Evolutionary conservation across 257 asterid species (phyloP), one percentile per base, ranked within the genome.

Genomic region (Thymus mandschuricus): DNA sequence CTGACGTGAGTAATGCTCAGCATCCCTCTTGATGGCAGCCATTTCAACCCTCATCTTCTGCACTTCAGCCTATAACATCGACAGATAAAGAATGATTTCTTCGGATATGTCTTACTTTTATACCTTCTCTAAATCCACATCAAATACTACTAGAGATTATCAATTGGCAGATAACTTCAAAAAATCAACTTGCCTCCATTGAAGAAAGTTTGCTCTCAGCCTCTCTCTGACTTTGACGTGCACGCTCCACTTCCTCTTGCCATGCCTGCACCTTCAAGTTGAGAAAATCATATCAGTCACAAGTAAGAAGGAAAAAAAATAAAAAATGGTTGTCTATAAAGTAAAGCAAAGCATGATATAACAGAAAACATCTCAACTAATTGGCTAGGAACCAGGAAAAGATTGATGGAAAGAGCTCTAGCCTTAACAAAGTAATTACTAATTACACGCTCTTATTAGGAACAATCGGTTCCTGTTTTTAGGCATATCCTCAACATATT

Each of bases 161-260:
- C 63, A 68, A 59, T 35, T 80, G 56, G 50, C 12, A 60, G 77
- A 55, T 10, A 31, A 57, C 34, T 66, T 66, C 29, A 3, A 43
- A n/a, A 46, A 61, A 70, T 35, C 62, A 68, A 79, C 96, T 88
- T 90, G 87, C 99, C 97, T 95, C 99, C 88, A 87, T 85, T 38
- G 92, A 86, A 68, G 98, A 87, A 82, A 90, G 88, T 75, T 90
- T 95, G 82, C 83, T 87, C 82, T 95, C 99, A 75, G 98, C 97
- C 80, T 95, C 99, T 81, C 99, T 86, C 81, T 95, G 99, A 81
- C 92, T 81, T 79, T 84, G 90, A 71, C 97, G 98, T 10, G 98
- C 91, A 64, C 97, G 98, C 87, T 92, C 99, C 82, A 95, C 96
- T 87, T 95, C 99, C 80, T 90, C 98, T 82, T 95, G 98, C 98